Evolutionary conservation across 805 yeast genomes (phyloP).

Genomic region (Metschnikowia picachoensis): DNA sequence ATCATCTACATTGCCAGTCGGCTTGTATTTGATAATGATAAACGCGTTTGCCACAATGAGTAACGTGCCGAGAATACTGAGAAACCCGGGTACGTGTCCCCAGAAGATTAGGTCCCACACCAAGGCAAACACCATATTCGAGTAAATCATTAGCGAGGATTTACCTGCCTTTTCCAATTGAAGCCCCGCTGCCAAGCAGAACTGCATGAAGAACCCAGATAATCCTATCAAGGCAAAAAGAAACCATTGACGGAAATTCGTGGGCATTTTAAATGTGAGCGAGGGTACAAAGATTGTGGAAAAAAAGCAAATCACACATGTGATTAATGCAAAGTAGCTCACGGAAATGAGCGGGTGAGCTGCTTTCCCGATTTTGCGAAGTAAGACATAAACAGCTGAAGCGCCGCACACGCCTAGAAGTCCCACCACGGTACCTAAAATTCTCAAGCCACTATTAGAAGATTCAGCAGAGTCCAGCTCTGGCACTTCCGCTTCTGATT

Average conservation of each 20-base stretch:
- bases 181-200: constrained; percentile 72
- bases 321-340: constrained; percentile 64
- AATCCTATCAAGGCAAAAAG: constrained; percentile 60
- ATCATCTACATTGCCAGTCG: constrained; percentile 16
- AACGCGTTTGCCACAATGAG: constrained; percentile 66
- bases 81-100: constrained; percentile 65
- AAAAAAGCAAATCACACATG: constrained; percentile 50
- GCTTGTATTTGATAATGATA: constrained; percentile 52
- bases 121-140: constrained; percentile 75
- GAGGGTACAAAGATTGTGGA: constrained; percentile 57
- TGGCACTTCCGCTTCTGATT: constrained; percentile 27
- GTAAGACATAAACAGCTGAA: constrained; percentile 61
- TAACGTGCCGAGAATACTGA: constrained; percentile 66
- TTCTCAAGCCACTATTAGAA: constrained; percentile 48
- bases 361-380: constrained; percentile 69
- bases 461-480: constrained; percentile 45
- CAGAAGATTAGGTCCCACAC: constrained; percentile 70
- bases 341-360: constrained; percentile 83
- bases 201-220: constrained; percentile 81
- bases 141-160: constrained; percentile 70
- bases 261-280: constrained; percentile 58
- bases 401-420: constrained; percentile 68
- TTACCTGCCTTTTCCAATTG: constrained; percentile 77
- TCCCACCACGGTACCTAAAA: constrained; percentile 62
- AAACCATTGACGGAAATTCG: constrained; percentile 60